Evolutionary conservation across 2,329 filamentous ascomycete species (phyloP).

Genomic region (Ascochyta lentis): DNA sequence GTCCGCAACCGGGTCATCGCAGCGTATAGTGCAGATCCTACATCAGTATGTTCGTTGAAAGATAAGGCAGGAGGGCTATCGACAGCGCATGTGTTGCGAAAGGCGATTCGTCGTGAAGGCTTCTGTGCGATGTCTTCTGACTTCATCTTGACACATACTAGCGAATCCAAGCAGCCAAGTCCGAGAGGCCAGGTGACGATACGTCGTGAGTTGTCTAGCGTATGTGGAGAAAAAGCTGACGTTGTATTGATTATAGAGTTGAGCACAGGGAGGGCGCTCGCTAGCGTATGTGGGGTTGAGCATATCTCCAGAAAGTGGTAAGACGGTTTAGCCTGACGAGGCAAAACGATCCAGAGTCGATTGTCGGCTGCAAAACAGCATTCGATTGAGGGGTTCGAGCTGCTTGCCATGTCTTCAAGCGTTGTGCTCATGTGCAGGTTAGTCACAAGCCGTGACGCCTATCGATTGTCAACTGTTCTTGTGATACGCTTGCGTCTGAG

Average conservation of each 20-base stretch:
- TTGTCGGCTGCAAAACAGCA: background rate
- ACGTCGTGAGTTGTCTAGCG: conserved; percentile 36
- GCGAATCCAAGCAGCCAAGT: conserved; percentile 5
- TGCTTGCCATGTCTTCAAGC: background rate
- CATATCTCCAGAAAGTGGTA: conserved; percentile 20
- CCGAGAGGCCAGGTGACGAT: conserved; percentile 12
- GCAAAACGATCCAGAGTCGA: conserved; percentile 26
- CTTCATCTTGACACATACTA: conserved; percentile 22
- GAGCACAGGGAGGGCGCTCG: conserved; percentile 22
- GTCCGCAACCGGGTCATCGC: conserved; percentile 22
- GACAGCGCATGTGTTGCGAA: background rate
- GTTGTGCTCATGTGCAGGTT: background rate
- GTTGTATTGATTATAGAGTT: conserved; percentile 26
- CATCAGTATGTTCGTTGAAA: background rate
- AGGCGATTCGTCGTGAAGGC: conserved; percentile 21
- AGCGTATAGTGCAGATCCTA: background rate
- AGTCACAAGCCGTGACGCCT: background rate
- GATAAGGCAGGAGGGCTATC: conserved; percentile 2
- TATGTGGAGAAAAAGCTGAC: conserved; percentile 37
- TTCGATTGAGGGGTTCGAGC: background rate
- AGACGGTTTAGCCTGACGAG: conserved; percentile 27
- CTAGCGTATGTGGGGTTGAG: conserved; percentile 40
- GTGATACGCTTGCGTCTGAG: background rate
- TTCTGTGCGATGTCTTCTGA: conserved; percentile 20
- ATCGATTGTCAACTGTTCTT: background rate